These are phyloP conservation scores for Pneumocystis murina DNA, from an alignment of 1,139 yeast genomes.

Conservation along the genomic window DNA sequence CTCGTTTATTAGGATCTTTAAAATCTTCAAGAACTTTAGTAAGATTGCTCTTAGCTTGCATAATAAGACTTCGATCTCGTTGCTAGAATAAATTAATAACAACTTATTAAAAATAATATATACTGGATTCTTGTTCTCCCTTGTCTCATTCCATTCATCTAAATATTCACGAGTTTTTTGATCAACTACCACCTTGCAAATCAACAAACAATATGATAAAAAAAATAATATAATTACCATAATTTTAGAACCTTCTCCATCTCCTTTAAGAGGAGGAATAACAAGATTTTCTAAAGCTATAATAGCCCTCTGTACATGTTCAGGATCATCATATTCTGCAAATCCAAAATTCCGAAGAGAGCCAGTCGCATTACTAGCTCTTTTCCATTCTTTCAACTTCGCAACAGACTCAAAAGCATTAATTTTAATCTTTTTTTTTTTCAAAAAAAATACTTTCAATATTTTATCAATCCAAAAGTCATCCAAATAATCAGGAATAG, in stretches of 20 bases:
- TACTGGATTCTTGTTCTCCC: background rate
- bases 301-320: slow-evolving; percentile 13
- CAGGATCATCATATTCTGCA: slow-evolving; percentile 15
- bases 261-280: slow-evolving; percentile 13
- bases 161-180: background rate
- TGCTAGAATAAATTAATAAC: background rate
- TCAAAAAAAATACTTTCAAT: slow-evolving; percentile 15
- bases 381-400: slow-evolving; percentile 15
- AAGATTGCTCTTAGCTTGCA: slow-evolving; percentile 1
- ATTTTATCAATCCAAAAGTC: slow-evolving; percentile 19
- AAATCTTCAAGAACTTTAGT: slow-evolving; percentile 3
- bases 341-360: slow-evolving; percentile 13
- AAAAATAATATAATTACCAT: background rate
- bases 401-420: slow-evolving; percentile 16
- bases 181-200: slow-evolving; percentile 1
- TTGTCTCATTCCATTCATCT: background rate
- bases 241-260: slow-evolving; percentile 6
- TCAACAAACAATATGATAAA: background rate
- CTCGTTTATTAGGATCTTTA: background rate
- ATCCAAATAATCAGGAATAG: slow-evolving; percentile 21
- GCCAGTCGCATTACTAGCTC: slow-evolving; percentile 15
- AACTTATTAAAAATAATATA: background rate
- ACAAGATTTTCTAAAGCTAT: slow-evolving; percentile 13
- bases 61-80: background rate
- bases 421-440: slow-evolving; percentile 15